phyloP scores from a whole-genome alignment of 306 rosid species.

The Morella rubra region DNA sequence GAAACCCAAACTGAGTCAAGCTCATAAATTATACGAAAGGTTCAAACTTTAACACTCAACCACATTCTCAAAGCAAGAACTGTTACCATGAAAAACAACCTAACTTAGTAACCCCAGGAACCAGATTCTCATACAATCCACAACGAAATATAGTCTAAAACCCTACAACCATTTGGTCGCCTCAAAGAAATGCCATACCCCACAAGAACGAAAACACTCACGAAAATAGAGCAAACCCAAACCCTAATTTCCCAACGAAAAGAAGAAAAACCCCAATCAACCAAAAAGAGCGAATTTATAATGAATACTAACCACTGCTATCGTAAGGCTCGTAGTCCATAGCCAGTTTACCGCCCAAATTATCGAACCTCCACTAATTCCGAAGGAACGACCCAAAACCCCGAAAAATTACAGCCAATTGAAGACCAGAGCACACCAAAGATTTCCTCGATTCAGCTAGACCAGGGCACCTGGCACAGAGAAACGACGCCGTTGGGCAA shows the following conservation, averaged over 20 bases:
- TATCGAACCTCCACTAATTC: slow-evolving; percentile 12
- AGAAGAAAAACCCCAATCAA: slow-evolving; percentile 25
- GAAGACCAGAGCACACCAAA: neutral
- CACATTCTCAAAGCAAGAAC: slow-evolving; percentile 14
- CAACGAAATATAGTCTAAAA: slow-evolving; percentile 11
- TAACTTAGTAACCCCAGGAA: neutral
- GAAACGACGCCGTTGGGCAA: slow-evolving; percentile 10
- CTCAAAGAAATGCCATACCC: slow-evolving; percentile 14
- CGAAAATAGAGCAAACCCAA: slow-evolving; percentile 25
- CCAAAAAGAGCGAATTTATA: slow-evolving; percentile 4
- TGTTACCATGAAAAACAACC: slow-evolving; percentile 8
- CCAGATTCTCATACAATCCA: slow-evolving; percentile 15
- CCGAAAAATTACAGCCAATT: slow-evolving; percentile 3
- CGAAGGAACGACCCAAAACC: slow-evolving; percentile 8
- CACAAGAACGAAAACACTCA: neutral
- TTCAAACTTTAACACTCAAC: neutral
- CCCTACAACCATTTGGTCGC: neutral
- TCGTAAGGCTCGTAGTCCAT: slow-evolving; percentile 96
- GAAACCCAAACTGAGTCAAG: neutral
- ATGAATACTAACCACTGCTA: slow-evolving; percentile 76
- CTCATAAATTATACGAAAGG: slow-evolving; percentile 1
- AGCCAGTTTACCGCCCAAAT: slow-evolving; percentile 50
- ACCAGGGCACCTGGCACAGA: neutral
- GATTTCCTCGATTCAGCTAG: neutral
- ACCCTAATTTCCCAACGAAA: slow-evolving; percentile 21